Evolutionary conservation across 768 basidiomycete genomes (phyloP).

Genomic region (Termitomyces bulborhizus): DNA sequence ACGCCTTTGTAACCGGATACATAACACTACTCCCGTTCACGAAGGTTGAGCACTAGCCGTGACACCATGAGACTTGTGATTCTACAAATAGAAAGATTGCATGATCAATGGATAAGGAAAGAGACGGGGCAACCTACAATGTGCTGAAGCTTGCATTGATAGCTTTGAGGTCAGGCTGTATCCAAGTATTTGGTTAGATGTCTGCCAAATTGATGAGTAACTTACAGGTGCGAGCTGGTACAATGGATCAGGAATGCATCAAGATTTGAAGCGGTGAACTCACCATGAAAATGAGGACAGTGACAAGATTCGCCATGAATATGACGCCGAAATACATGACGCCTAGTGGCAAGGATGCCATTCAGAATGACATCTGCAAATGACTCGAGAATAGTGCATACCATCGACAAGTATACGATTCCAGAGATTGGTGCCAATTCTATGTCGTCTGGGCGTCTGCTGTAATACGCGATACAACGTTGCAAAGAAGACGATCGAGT

Average conservation of each 20-base stretch:
- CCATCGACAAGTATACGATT: background rate
- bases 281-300: slow-evolving; percentile 2
- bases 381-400: background rate
- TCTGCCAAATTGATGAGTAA: background rate
- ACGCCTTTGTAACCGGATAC: no score
- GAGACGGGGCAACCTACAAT: slow-evolving; percentile 16
- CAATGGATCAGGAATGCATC: background rate
- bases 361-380: background rate
- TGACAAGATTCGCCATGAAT: slow-evolving; percentile 1
- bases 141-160: slow-evolving; percentile 32
- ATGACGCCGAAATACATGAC: slow-evolving; percentile 3
- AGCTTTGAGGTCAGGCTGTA: slow-evolving; percentile 29
- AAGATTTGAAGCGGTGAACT: background rate
- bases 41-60: slow-evolving; percentile 28
- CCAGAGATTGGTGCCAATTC: background rate
- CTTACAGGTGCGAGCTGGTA: slow-evolving; percentile 2
- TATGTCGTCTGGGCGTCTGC: background rate
- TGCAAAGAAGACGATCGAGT: slow-evolving; percentile 17
- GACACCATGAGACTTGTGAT: slow-evolving; percentile 32
- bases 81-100: background rate
- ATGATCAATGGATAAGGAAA: background rate
- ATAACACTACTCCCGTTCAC: background rate
- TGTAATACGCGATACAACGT: background rate
- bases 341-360: background rate
- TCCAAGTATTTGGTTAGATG: background rate